A percentile compares a stretch with the other conserved stretches of the same genome.
Evolutionary conservation across 352 stramenopile species (phyloP).

Genomic region (Phytophthora hibernalis): DNA sequence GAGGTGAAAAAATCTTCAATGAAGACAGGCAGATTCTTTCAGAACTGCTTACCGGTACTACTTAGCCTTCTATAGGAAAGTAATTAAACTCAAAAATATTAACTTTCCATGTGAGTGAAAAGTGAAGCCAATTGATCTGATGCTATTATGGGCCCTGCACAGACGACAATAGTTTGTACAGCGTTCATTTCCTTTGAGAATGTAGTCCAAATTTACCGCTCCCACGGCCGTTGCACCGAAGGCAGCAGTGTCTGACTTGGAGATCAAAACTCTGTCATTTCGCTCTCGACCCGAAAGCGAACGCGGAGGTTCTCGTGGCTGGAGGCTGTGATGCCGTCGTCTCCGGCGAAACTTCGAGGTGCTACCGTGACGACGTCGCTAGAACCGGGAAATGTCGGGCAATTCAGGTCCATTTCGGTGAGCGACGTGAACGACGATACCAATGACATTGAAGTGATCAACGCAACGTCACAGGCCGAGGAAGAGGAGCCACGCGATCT

Average conservation of each 20-base stretch:
- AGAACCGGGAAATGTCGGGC: constrained; percentile 12
- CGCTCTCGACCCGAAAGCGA: not conserved
- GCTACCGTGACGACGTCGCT: constrained; percentile 23
- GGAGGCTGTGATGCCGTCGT: constrained; percentile 22
- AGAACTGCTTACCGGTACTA: too few species aligned
- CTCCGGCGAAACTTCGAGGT: constrained; percentile 38
- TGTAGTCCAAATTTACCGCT: not conserved
- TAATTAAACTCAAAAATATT: too few species aligned
- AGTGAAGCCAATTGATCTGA: too few species aligned
- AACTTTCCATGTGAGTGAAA: too few species aligned
- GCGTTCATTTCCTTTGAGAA: not conserved
- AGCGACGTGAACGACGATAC: constrained; percentile 31
- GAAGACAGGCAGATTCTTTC: too few species aligned
- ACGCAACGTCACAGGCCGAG: constrained; percentile 18
- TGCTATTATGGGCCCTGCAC: not conserved
- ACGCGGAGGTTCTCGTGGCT: not conserved
- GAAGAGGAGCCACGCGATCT: constrained; percentile 16
- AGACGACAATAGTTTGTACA: not conserved
- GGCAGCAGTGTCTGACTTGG: too few species aligned
- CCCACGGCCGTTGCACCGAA: too few species aligned
- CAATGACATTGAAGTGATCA: constrained; percentile 39
- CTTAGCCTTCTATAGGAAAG: too few species aligned
- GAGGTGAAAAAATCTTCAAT: too few species aligned
- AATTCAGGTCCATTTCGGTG: constrained; percentile 37
- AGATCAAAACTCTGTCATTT: constrained; percentile 17